Evolutionary conservation across 352 stramenopile genomes (phyloP), one percentile per base, ranked within the genome.

Genomic region (Globisporangium irregulare): DNA sequence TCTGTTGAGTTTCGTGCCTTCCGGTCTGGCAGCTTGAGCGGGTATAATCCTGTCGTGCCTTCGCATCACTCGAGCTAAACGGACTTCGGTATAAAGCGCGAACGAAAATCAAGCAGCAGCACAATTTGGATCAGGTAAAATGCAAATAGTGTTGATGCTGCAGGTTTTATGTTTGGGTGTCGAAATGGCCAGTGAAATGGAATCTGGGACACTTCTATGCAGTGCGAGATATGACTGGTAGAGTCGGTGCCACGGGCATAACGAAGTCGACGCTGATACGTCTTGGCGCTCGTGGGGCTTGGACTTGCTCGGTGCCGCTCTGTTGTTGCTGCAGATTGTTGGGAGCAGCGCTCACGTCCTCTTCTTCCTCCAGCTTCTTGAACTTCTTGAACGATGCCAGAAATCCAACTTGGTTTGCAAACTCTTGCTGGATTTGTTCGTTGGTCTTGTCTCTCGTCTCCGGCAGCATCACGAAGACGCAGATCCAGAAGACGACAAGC

Each of bases 11-110:
- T 93, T 15, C 81, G 85, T 29, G 64, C 71, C 0, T 93, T 93
- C 32, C 74, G 75, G 3, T 86, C 85, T 0, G 85, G 85, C 7
- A 90, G 81, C 63, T 46, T 93, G 14, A 93, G 82, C 65, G 83
- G 85, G n/a, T 92, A 90, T 60, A 78, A 22, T 29, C 59, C 66
- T 18, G 51, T 67, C 15, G 51, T 62, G 38, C 48, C 50, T 6
- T 62, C 59, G 22, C 60, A 67, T 20, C 64, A 65, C 5, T 5
- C 55, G 32, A 67, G n/a, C 22, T 64, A 24, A 51, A 46, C 38
- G 14, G 18, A 15, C 22, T 63, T 63, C 32, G 22, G 15, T 24
- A 36, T 24, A 22, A n/a, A 34, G 14, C 36, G 8, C 1, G 22
- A 53, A 18, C 12, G 36, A n/a, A n/a, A 24, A 4, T 3, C 9